phyloP scores from a whole-genome alignment of 331 rosid species.

The Acacia pycnantha region DNA sequence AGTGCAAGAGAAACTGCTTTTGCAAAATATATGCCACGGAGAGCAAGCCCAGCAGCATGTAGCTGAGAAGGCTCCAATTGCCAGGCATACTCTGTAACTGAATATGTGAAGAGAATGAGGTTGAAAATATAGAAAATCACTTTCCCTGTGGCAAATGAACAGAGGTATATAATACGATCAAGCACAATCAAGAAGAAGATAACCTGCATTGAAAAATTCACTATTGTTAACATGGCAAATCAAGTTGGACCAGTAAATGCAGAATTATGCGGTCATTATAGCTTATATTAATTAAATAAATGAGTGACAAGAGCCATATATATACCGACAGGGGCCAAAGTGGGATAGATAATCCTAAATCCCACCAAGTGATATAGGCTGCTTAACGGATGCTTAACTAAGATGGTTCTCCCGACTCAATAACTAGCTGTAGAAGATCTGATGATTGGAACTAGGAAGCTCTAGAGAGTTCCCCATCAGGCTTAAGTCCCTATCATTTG shows the following conservation, averaged over 20 bases:
- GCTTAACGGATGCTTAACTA: not conserved
- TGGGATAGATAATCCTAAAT: not conserved
- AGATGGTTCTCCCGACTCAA: not conserved
- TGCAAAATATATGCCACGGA: conserved; percentile 86
- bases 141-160: conserved; percentile 91
- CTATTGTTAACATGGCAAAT: conserved; percentile 30
- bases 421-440: not conserved
- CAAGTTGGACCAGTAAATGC: conserved; percentile 25
- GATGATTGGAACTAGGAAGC: too few relatives aligned
- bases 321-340: not conserved
- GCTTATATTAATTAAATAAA: conserved; percentile 16
- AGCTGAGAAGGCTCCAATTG: conserved; percentile 66
- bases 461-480: not conserved
- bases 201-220: conserved; percentile 59
- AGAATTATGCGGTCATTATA: conserved; percentile 17
- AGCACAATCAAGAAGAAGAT: conserved; percentile 97
- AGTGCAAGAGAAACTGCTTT: conserved; percentile 85
- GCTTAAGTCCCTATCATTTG: not conserved
- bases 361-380: not conserved
- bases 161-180: conserved; percentile 94
- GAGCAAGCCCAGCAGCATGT: conserved; percentile 67
- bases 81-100: conserved; percentile 95
- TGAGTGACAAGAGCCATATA: conserved; percentile 1
- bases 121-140: conserved; percentile 92
- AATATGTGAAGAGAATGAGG: conserved; percentile 89